Percentiles rank a stretch among this genome's conserved stretches.
Conservation (phyloP, 805 yeast genomes). For the Lipomyces kockii region DNA sequence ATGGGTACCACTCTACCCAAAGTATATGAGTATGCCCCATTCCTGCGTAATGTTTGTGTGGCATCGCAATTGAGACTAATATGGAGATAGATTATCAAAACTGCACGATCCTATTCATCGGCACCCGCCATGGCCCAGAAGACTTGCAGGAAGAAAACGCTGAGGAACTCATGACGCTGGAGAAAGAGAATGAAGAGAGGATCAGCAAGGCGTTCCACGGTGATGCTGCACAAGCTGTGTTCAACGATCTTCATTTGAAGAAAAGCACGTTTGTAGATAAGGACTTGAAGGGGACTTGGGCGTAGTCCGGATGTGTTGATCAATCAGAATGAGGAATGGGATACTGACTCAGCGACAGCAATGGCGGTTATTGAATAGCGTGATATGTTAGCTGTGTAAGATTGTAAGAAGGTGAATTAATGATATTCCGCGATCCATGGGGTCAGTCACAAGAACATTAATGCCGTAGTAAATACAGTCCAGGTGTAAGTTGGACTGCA, state of each 20-base stretch:
- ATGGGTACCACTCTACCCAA: slow-evolving; percentile 17
- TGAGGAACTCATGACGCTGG: slow-evolving; percentile 1
- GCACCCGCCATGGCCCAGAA: slow-evolving; percentile 4
- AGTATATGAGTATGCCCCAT: slow-evolving; percentile 13
- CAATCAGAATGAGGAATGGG: not conserved
- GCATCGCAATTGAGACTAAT: not conserved
- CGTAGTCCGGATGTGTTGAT: not conserved
- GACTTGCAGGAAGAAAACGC: not conserved
- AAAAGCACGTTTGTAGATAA: not conserved
- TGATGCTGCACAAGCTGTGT: slow-evolving; percentile 4
- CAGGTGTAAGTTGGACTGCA: too few species aligned
- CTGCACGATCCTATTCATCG: slow-evolving; percentile 15
- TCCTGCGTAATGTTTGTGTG: not conserved
- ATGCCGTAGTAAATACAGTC: too few species aligned
- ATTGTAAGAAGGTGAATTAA: too few species aligned
- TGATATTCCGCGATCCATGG: too few species aligned
- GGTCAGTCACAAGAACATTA: too few species aligned
- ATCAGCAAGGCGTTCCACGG: not conserved
- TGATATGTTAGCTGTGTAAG: too few species aligned
- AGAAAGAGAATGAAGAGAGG: slow-evolving; percentile 12
- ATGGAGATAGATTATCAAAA: slow-evolving; percentile 4
- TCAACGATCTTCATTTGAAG: slow-evolving; percentile 8
- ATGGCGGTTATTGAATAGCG: too few species aligned
- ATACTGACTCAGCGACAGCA: too few species aligned
- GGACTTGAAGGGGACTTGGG: slow-evolving; percentile 6